phyloP scores from a whole-genome alignment of 176 grass and related monocot genomes.

The Luzula sylvatica region DNA sequence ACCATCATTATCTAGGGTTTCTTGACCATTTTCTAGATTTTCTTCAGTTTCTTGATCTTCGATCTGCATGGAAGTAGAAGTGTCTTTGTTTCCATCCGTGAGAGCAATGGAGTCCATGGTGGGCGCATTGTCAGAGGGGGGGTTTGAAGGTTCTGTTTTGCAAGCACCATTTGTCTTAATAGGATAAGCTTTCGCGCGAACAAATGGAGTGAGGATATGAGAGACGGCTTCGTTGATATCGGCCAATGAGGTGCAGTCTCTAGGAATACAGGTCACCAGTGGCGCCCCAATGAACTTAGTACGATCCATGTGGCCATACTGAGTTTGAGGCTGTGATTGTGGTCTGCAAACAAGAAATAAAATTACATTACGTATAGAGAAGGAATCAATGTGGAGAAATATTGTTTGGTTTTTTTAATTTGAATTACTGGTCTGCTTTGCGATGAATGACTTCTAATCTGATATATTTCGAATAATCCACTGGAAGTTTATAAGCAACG shows the following conservation, averaged over 20 bases:
- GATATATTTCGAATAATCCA: constrained; percentile 48
- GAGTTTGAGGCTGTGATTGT: constrained; percentile 35
- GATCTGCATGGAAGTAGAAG: constrained; percentile 27
- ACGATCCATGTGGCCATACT: constrained; percentile 27
- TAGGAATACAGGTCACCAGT: constrained; percentile 63
- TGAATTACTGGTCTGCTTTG: constrained; percentile 59
- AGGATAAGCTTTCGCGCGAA: constrained; percentile 39
- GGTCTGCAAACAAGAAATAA: constrained; percentile 29
- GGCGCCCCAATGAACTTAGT: constrained; percentile 73
- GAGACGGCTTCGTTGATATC: constrained; percentile 57
- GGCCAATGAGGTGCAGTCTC: constrained; percentile 33
- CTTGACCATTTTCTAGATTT: no score
- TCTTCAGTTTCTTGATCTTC: not conserved
- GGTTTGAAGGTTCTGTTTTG: not conserved
- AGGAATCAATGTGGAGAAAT: not conserved
- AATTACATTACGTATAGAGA: not conserved
- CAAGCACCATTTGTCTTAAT: no score
- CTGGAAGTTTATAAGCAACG: constrained; percentile 79
- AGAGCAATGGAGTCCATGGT: constrained; percentile 72
- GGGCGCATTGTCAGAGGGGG: constrained; percentile 31
- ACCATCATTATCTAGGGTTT: constrained; percentile 1
- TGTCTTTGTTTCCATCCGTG: constrained; percentile 32
- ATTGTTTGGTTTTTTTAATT: constrained; percentile 4
- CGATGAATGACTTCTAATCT: constrained; percentile 72
- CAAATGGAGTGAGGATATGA: constrained; percentile 50